phyloP scores from a whole-genome alignment of 1,284 basidiomycete genomes.

The Ustilago crameri region DNA sequence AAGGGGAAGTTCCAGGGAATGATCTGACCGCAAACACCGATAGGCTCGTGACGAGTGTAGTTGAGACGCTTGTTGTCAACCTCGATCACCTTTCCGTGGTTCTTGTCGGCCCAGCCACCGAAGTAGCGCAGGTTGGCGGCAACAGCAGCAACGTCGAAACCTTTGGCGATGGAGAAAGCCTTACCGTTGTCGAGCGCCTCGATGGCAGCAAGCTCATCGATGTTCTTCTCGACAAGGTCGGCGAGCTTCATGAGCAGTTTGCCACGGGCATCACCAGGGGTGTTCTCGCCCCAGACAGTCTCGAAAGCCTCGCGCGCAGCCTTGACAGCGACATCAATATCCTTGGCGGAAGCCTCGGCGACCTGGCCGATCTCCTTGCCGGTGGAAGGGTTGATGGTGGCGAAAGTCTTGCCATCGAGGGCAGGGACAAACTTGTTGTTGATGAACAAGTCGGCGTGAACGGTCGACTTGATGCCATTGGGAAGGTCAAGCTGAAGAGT shows the following conservation, averaged over 20 bases:
- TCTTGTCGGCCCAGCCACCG: slow-evolving; percentile 79
- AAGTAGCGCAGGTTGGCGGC: slow-evolving; percentile 76
- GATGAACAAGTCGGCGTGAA: slow-evolving; percentile 62
- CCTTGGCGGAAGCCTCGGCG: slow-evolving; percentile 63
- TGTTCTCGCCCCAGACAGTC: slow-evolving; percentile 65
- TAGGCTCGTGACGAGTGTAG: slow-evolving; percentile 79
- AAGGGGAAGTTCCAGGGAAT: slow-evolving; percentile 53
- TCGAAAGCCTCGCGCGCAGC: slow-evolving; percentile 60
- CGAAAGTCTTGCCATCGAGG: slow-evolving; percentile 62
- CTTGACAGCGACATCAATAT: slow-evolving; percentile 61
- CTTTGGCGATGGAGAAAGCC: slow-evolving; percentile 76
- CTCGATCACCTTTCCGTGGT: slow-evolving; percentile 83
- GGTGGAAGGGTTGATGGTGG: slow-evolving; percentile 61
- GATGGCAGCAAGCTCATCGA: slow-evolving; percentile 74
- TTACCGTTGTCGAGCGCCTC: slow-evolving; percentile 79
- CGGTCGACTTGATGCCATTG: slow-evolving; percentile 55
- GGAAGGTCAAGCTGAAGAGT: slow-evolving; percentile 66
- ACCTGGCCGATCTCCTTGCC: slow-evolving; percentile 65
- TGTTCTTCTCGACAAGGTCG: slow-evolving; percentile 77
- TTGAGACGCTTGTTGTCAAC: slow-evolving; percentile 78
- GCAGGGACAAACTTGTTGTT: slow-evolving; percentile 64
- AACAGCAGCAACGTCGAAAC: slow-evolving; percentile 77
- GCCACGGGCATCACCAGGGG: slow-evolving; percentile 75
- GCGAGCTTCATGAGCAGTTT: slow-evolving; percentile 77
- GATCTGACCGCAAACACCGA: slow-evolving; percentile 38